Evolutionary conservation across 257 asterid species (phyloP).

Genomic region (Craterostigma plantagineum): DNA sequence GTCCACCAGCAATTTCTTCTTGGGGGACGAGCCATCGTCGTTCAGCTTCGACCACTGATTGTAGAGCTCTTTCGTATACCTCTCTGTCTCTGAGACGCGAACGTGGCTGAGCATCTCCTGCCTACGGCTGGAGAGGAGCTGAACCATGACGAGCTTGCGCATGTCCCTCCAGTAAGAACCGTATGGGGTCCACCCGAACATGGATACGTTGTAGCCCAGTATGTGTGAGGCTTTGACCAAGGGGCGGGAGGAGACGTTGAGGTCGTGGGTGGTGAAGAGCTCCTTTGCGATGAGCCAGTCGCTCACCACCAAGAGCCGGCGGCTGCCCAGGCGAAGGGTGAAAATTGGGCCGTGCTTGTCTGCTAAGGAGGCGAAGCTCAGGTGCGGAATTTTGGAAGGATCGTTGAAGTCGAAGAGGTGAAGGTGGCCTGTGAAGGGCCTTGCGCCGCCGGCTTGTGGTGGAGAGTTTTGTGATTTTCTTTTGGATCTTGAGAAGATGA

Average conservation of each 20-base stretch:
- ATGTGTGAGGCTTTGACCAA: constrained; percentile 7
- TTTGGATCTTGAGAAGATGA: too few relatives aligned
- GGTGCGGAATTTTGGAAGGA: constrained; percentile 7
- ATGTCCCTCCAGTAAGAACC: constrained; percentile 16
- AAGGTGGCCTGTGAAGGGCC: constrained; percentile 21
- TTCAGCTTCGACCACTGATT: neutral
- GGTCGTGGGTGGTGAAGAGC: constrained; percentile 16
- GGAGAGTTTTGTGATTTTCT: too few relatives aligned
- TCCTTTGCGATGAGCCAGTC: constrained; percentile 15
- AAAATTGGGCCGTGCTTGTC: constrained; percentile 14
- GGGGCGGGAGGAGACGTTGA: constrained; percentile 10
- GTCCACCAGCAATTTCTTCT: constrained; percentile 6
- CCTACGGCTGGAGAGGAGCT: constrained; percentile 13
- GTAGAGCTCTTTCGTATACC: constrained; percentile 1
- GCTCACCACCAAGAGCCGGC: constrained; percentile 12
- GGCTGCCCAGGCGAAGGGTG: constrained; percentile 11
- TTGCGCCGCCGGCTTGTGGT: constrained; percentile 15
- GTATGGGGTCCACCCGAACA: constrained; percentile 14
- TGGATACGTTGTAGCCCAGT: constrained; percentile 11
- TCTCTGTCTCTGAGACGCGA: constrained; percentile 7
- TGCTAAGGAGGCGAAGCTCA: constrained; percentile 9
- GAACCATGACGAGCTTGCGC: constrained; percentile 15
- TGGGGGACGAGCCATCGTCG: too few relatives aligned
- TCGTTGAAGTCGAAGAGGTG: constrained; percentile 10
- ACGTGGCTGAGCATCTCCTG: constrained; percentile 7